phyloP scores from a whole-genome alignment of 2,329 filamentous ascomycete species.

The Aspergillus novoparasiticus region DNA sequence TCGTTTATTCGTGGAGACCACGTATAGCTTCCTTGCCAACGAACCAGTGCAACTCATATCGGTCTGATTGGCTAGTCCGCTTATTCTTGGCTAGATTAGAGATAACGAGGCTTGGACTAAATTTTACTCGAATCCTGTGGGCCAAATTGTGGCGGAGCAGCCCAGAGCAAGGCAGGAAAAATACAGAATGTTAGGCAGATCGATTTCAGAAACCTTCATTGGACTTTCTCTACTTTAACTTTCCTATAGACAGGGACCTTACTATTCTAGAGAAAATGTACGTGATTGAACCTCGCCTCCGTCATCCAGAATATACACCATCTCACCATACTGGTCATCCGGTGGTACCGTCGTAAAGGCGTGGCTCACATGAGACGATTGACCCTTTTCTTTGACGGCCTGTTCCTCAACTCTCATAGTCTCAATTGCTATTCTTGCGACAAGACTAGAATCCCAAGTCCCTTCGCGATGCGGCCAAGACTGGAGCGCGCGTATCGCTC shows the following conservation, averaged over 20 bases:
- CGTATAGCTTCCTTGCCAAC: background rate
- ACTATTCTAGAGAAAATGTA: background rate
- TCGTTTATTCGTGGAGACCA: background rate
- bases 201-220: background rate
- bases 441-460: conserved; percentile 37
- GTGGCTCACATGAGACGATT: background rate
- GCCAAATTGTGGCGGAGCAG: background rate
- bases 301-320: background rate
- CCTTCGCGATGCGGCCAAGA: conserved; percentile 37
- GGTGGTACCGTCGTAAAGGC: background rate
- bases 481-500: conserved; percentile 31
- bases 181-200: background rate
- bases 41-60: background rate
- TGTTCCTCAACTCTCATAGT: conserved; percentile 25
- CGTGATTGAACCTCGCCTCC: background rate
- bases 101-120: background rate
- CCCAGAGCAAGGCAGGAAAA: background rate
- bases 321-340: background rate
- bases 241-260: no score
- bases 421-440: conserved; percentile 30
- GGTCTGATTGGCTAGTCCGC: background rate
- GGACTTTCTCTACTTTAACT: fast-evolving
- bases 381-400: background rate
- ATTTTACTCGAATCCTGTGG: background rate
- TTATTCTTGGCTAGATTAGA: background rate